Evolutionary conservation across 768 basidiomycete species (phyloP).

Genomic region (Hebeloma cylindrosporum): DNA sequence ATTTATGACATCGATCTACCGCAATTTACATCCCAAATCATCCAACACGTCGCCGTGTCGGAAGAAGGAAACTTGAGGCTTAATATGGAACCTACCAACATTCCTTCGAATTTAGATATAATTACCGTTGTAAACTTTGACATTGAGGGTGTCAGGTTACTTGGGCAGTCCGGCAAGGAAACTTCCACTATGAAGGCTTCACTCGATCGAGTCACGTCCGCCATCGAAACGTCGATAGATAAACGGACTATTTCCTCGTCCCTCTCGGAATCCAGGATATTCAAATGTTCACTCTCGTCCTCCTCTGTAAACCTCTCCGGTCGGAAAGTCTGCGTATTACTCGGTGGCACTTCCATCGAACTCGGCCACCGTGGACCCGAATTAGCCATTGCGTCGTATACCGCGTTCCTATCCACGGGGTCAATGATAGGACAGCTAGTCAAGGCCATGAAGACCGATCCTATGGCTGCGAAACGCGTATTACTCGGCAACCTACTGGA

Average conservation of each 20-base stretch:
- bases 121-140: slow-evolving; percentile 27
- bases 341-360: slow-evolving; percentile 24
- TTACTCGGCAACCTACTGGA: slow-evolving; percentile 50
- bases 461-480: slow-evolving; percentile 31
- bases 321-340: slow-evolving; percentile 8
- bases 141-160: slow-evolving; percentile 21
- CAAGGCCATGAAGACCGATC: slow-evolving; percentile 21
- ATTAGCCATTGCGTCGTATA: slow-evolving; percentile 34
- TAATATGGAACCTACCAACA: slow-evolving; percentile 17
- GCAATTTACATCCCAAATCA: slow-evolving; percentile 37
- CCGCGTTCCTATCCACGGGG: slow-evolving; percentile 28
- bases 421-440: slow-evolving; percentile 24
- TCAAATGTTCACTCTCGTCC: slow-evolving; percentile 23
- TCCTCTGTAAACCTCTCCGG: slow-evolving; percentile 13
- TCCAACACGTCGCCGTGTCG: slow-evolving; percentile 47
- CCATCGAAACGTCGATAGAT: slow-evolving; percentile 32
- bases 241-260: slow-evolving; percentile 28
- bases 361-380: slow-evolving; percentile 46
- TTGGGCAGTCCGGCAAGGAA: slow-evolving; percentile 21
- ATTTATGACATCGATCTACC: slow-evolving; percentile 45
- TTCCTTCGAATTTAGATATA: slow-evolving; percentile 32
- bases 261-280: slow-evolving; percentile 25
- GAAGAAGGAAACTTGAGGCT: slow-evolving; percentile 34
- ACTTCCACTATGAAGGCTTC: slow-evolving; percentile 20
- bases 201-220: slow-evolving; percentile 21